Evolutionary conservation across 306 rosid species (phyloP).

Genomic region (Lathyrus aphaca): DNA sequence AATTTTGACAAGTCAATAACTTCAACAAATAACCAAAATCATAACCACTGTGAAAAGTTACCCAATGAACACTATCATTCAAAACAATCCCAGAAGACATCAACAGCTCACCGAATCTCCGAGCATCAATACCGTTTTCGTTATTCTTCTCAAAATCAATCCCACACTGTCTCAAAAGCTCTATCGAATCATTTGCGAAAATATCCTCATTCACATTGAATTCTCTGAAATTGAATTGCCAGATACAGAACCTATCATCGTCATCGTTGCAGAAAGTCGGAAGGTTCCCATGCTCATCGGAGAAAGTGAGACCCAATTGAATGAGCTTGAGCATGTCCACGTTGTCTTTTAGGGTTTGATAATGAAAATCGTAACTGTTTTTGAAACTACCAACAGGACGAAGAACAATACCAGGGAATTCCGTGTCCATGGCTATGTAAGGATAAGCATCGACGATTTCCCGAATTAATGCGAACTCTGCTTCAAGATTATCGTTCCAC

Average conservation of each 20-base stretch:
- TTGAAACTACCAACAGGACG: conserved; percentile 58
- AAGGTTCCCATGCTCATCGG: conserved; percentile 54
- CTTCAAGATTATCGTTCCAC: conserved; percentile 55
- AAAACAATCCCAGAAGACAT: conserved; percentile 53
- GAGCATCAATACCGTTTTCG: conserved; percentile 47
- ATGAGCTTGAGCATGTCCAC: conserved; percentile 56
- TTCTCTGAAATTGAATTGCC: conserved; percentile 62
- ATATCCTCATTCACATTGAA: conserved; percentile 55
- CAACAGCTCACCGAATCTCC: conserved; percentile 50
- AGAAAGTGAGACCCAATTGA: conserved; percentile 56
- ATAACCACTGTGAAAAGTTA: conserved; percentile 58
- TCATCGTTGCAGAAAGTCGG: conserved; percentile 34
- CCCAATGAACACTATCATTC: conserved; percentile 56
- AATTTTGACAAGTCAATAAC: conserved; percentile 51
- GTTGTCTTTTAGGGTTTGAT: conserved; percentile 58
- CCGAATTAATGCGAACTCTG: conserved; percentile 48
- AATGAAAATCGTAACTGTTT: conserved; percentile 50
- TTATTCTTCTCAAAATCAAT: conserved; percentile 54
- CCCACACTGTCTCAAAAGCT: conserved; percentile 56
- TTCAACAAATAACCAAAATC: conserved; percentile 59
- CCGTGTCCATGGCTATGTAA: conserved; percentile 58
- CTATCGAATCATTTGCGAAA: conserved; percentile 57
- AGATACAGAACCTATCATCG: conserved; percentile 38
- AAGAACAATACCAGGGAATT: conserved; percentile 55
- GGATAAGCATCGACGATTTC: conserved; percentile 56